phyloP scores from a whole-genome alignment of 768 basidiomycete species.

The Tulasnella sp. region DNA sequence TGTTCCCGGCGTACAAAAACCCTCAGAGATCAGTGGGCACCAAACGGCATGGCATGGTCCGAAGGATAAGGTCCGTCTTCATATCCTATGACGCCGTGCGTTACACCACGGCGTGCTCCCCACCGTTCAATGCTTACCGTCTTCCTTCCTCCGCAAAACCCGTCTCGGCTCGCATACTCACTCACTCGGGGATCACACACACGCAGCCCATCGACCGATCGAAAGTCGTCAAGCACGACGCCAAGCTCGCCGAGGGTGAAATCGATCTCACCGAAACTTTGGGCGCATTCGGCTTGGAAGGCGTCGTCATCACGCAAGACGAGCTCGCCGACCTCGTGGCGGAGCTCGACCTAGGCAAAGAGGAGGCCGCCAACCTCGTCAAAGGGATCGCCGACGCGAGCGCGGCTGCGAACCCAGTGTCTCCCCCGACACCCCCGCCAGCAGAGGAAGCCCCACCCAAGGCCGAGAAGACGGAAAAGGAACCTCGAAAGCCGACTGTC shows the following conservation, averaged over 20 bases:
- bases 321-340: conserved; percentile 59
- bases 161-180: neutral
- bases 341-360: conserved; percentile 63
- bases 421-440: neutral
- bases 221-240: conserved; percentile 38
- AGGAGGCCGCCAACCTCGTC: conserved; percentile 66
- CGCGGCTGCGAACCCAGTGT: neutral
- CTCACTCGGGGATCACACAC: neutral
- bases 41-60: conserved; percentile 34
- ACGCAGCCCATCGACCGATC: conserved; percentile 6
- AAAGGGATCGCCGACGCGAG: conserved; percentile 30
- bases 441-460: neutral
- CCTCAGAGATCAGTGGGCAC: conserved; percentile 67
- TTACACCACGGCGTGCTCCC: neutral
- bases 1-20: conserved; percentile 68
- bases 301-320: conserved; percentile 63
- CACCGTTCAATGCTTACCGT: conserved; percentile 24
- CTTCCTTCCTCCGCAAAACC: conserved; percentile 17
- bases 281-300: conserved; percentile 59
- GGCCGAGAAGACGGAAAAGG: neutral
- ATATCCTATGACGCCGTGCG: neutral
- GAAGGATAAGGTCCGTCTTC: conserved; percentile 7
- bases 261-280: conserved; percentile 61
- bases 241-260: conserved; percentile 29
- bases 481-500: neutral